phyloP scores from a whole-genome alignment of 306 rosid species.

The Arachis hypogaea region DNA sequence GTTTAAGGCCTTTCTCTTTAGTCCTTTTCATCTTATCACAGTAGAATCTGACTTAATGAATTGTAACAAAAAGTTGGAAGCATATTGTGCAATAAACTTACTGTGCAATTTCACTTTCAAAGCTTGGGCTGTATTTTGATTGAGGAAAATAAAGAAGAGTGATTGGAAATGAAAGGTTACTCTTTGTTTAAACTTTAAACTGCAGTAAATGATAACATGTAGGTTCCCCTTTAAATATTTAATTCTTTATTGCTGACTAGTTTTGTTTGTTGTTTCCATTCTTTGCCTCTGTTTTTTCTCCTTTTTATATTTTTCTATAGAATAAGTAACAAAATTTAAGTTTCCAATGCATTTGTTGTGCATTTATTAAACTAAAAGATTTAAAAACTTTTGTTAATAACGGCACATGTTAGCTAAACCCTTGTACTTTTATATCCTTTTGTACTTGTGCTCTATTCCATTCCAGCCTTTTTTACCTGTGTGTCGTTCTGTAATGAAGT shows the following conservation, averaged over 20 bases:
- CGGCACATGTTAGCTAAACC: too few species aligned
- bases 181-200: not conserved
- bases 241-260: not conserved
- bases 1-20: constrained; percentile 5
- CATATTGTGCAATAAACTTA: not conserved
- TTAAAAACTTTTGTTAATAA: too few species aligned
- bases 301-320: not conserved
- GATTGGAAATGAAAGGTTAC: constrained; percentile 12
- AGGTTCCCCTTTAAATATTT: not conserved
- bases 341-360: too few species aligned
- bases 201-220: constrained; percentile 7
- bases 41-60: constrained; percentile 4
- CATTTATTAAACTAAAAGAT: too few species aligned
- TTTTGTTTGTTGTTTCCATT: not conserved
- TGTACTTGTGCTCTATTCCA: too few species aligned
- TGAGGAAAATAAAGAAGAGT: constrained; percentile 8
- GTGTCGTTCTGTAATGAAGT: not conserved
- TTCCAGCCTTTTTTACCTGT: not conserved
- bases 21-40: constrained; percentile 9
- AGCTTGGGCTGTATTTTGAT: constrained; percentile 5
- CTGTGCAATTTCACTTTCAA: constrained; percentile 13
- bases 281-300: not conserved
- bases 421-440: not conserved
- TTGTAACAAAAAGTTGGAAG: not conserved
- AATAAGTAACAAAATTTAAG: too few species aligned